Base-by-base conservation (phyloP, 2,329 filamentous ascomycete genomes). In the Paracorniculantispora psalliotae region DNA sequence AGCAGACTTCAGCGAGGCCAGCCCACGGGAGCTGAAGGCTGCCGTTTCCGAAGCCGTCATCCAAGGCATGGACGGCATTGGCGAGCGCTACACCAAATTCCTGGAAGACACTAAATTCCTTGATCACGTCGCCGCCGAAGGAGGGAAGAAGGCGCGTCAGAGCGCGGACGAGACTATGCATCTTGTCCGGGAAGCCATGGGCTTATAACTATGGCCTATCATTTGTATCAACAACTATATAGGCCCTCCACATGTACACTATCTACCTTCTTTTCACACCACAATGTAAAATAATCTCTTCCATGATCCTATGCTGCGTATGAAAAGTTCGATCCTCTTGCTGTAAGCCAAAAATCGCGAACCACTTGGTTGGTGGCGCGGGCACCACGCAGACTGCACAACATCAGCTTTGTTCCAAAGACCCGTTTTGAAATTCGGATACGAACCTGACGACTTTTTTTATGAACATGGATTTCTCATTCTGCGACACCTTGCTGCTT, bases 311-410 rank as follows among this genome's bases (percentile, higher is more conserved):
- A 86, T 47, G 83, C 85, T 51, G 76, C 80, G 71, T 87, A 87
- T 9, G 83, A 76, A 70, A 86, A 87, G 65, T 76, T 84, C 0
- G 80, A 79, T 7, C 82, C 82, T 61, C 88, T 78, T 62, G 86
- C 87, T 2, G 80, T 78, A n/a, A 90, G 73, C 85, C 87, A 92
- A 67, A 91, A 91, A 30, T 90, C 86, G 60, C 83, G 81, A 3
- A 90, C 83, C 1, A 89, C 78, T 57, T 85, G 80, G 63, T 87
- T 89, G 3, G 88, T 90, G 52, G 79, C 75, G 62, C 81, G 79
- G 1, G 81, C 77, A 8, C 89, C 88, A 41, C 89, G 78, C 35
- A 90, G 74, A 67, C 84, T 87, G 59, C 1, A 46, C 9, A 46
- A 19, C n/a, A 44, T 39, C n/a, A 33, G n/a, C 4, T 4, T 54